phyloP scores from a whole-genome alignment of 768 basidiomycete species.

The Leccinum aurantiacum region DNA sequence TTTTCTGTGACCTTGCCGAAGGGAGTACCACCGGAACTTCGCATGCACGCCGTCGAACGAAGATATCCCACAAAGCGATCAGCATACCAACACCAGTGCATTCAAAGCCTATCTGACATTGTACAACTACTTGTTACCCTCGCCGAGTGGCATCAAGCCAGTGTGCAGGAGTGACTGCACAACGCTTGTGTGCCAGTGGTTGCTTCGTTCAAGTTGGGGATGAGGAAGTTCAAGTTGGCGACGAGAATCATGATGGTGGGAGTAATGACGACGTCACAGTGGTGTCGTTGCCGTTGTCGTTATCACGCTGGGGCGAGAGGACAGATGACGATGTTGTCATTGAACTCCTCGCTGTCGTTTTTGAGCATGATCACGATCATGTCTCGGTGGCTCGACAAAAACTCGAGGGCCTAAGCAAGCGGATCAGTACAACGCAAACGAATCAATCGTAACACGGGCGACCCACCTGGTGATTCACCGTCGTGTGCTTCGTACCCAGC shows the following conservation, averaged over 20 bases:
- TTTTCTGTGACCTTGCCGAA: slow-evolving; percentile 57
- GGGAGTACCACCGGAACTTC: slow-evolving; percentile 48
- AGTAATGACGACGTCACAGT: too few relatives aligned
- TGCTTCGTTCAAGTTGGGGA: too few relatives aligned
- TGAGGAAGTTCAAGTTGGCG: too few relatives aligned
- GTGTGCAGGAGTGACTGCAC: too few relatives aligned
- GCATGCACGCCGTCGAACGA: slow-evolving; percentile 49
- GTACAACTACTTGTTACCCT: slow-evolving; percentile 30
- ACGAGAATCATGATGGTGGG: too few relatives aligned
- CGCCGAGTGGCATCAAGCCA: too few relatives aligned
- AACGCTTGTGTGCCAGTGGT: too few relatives aligned
- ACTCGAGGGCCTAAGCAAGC: slow-evolving; percentile 46
- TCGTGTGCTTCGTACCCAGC: slow-evolving; percentile 66
- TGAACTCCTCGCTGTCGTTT: too few relatives aligned
- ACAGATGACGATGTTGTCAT: too few relatives aligned
- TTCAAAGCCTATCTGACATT: slow-evolving; percentile 67
- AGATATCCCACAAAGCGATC: slow-evolving; percentile 55
- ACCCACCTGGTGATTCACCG: slow-evolving; percentile 65
- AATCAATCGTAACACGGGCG: background rate
- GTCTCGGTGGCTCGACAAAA: slow-evolving; percentile 79
- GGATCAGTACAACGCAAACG: background rate
- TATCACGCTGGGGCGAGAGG: too few relatives aligned
- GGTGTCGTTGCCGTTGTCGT: slow-evolving; percentile 35
- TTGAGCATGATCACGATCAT: too few relatives aligned
- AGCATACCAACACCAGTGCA: slow-evolving; percentile 66